These are phyloP conservation scores for Iodosphaeria phyllophila DNA, from an alignment of 2,329 filamentous ascomycete species.

Conservation along the genomic window DNA sequence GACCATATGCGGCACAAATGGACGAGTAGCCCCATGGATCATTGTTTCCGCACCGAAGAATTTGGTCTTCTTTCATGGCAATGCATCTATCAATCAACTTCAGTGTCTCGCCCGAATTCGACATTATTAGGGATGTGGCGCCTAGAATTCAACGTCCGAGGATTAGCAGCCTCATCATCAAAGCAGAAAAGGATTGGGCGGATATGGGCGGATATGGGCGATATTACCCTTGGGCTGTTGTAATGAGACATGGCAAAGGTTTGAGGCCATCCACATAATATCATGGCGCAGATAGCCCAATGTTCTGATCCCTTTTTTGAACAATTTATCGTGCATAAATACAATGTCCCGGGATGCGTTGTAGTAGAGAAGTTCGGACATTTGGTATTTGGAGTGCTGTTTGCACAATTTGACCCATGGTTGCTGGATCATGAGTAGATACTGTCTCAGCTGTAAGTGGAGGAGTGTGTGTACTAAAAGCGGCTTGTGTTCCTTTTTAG, in stretches of 20 bases:
- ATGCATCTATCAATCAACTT: constrained; percentile 43
- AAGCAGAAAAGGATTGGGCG: not conserved
- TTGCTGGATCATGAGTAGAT: constrained; percentile 42
- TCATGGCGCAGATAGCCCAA: constrained; percentile 43
- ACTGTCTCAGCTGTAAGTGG: constrained; percentile 41
- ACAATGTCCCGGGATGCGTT: constrained; percentile 42
- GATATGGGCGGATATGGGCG: not conserved
- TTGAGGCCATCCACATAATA: constrained; percentile 38
- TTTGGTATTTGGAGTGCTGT: constrained; percentile 41
- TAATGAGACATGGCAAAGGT: constrained; percentile 41
- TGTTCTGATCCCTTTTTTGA: constrained; percentile 36
- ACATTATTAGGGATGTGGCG: constrained; percentile 43
- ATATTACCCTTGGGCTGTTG: constrained; percentile 30
- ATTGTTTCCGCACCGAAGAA: constrained; percentile 42
- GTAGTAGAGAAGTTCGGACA: constrained; percentile 44
- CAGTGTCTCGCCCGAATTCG: constrained; percentile 39
- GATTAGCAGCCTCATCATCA: not conserved
- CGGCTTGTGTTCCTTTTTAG: constrained; percentile 28
- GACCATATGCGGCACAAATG: constrained; percentile 39
- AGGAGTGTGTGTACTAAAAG: constrained; percentile 39
- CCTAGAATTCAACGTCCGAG: constrained; percentile 12
- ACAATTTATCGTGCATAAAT: constrained; percentile 40
- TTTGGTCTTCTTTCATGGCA: constrained; percentile 39
- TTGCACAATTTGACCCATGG: constrained; percentile 40
- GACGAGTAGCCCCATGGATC: constrained; percentile 46